phyloP scores from a whole-genome alignment of 257 asterid species.

The Paulownia fortunei region DNA sequence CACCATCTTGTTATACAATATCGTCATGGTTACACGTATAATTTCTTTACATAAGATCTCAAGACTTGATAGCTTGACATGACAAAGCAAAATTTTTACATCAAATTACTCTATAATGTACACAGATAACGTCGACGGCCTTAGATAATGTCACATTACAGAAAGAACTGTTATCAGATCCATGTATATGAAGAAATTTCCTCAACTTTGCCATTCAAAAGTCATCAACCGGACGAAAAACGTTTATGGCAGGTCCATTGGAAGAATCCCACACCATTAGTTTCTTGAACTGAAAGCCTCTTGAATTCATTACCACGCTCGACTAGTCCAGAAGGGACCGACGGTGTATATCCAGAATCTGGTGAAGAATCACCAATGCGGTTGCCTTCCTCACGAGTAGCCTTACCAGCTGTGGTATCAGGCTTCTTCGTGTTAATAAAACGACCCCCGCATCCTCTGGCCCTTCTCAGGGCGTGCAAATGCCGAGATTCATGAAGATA shows the following conservation, averaged over 20 bases:
- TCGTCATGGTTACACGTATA: background rate
- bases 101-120: slow-evolving; percentile 30
- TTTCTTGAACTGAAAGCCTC: slow-evolving; percentile 28
- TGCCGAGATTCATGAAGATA: slow-evolving; percentile 72
- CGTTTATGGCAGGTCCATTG: too few species aligned
- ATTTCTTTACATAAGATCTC: too few species aligned
- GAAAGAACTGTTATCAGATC: too few species aligned
- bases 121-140: too few species aligned
- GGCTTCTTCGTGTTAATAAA: slow-evolving; percentile 58
- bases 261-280: slow-evolving; percentile 22
- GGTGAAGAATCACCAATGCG: slow-evolving; percentile 19
- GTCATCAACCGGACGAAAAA: slow-evolving; percentile 35
- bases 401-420: slow-evolving; percentile 1
- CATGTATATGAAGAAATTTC: too few species aligned
- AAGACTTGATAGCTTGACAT: background rate
- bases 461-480: slow-evolving; percentile 58
- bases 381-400: slow-evolving; percentile 28
- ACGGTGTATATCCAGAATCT: slow-evolving; percentile 26
- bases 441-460: slow-evolving; percentile 76
- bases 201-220: too few species aligned
- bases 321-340: slow-evolving; percentile 19
- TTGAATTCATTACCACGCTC: slow-evolving; percentile 27
- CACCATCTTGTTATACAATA: background rate
- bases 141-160: too few species aligned
- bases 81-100: background rate